Evolutionary conservation across 257 asterid species (phyloP).

Genomic region (Echites panduratus): DNA sequence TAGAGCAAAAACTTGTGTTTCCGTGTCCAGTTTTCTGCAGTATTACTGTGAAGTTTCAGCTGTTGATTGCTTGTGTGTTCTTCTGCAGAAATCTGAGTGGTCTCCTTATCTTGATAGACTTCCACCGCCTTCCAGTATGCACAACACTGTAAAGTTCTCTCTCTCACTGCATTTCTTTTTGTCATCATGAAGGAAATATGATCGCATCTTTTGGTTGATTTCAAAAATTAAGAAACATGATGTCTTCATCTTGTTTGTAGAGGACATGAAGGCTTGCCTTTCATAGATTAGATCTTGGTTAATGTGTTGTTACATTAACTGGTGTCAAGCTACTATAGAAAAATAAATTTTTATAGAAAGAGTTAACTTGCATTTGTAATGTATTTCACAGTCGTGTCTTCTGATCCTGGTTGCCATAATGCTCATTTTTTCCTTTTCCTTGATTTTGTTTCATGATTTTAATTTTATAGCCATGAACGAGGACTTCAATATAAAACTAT

Average conservation of each 20-base stretch:
- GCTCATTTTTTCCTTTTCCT: too few relatives aligned
- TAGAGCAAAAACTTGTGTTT: neutral
- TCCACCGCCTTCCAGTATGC: conserved; percentile 52
- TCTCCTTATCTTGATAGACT: conserved; percentile 60
- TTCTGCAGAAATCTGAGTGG: conserved; percentile 54
- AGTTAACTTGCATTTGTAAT: neutral
- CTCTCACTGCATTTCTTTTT: conserved; percentile 6
- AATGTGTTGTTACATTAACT: neutral
- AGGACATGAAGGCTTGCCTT: neutral
- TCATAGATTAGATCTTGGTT: conserved; percentile 9
- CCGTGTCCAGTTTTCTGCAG: neutral
- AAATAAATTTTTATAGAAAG: neutral
- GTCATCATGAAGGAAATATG: neutral
- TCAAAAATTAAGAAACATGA: neutral
- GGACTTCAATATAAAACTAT: neutral
- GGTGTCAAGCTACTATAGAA: neutral
- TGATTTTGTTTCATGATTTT: neutral
- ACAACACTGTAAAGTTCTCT: conserved; percentile 41
- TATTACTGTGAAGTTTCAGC: neutral
- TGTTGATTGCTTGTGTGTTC: neutral
- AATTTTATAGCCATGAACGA: neutral
- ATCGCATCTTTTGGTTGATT: neutral
- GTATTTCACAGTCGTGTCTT: neutral
- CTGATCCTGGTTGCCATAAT: neutral
- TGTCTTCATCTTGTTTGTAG: neutral